Conservation (phyloP, 1,139 yeast genomes). For the Scheffersomyces lignicola region DNA sequence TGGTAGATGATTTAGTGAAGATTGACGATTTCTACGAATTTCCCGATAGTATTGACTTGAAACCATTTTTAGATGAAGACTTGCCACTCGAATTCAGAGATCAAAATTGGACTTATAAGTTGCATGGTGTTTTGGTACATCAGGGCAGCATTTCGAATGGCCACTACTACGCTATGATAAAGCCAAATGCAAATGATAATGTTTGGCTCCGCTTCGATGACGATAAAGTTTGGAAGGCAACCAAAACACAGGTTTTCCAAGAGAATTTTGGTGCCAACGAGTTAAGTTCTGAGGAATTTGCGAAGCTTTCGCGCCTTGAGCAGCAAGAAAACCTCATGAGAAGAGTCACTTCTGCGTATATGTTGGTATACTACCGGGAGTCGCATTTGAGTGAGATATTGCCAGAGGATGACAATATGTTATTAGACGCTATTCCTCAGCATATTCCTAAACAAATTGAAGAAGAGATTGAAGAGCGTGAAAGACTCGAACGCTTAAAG, state of each 20-base stretch:
- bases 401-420: slow-evolving; percentile 48
- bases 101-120: slow-evolving; percentile 72
- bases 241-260: slow-evolving; percentile 80
- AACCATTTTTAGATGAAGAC: slow-evolving; percentile 73
- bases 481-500: slow-evolving; percentile 56
- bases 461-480: slow-evolving; percentile 58
- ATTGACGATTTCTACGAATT: slow-evolving; percentile 91
- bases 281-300: slow-evolving; percentile 46
- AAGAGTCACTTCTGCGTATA: slow-evolving; percentile 91
- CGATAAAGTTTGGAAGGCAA: slow-evolving; percentile 87
- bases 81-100: slow-evolving; percentile 39
- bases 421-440: slow-evolving; percentile 55
- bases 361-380: slow-evolving; percentile 90
- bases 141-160: slow-evolving; percentile 96
- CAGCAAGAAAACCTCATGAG: slow-evolving; percentile 65
- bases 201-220: slow-evolving; percentile 94
- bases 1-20: slow-evolving; percentile 85
- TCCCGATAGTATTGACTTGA: slow-evolving; percentile 78
- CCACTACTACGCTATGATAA: slow-evolving; percentile 91
- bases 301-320: slow-evolving; percentile 54
- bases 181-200: slow-evolving; percentile 62
- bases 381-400: slow-evolving; percentile 57
- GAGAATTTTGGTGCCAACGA: slow-evolving; percentile 88
- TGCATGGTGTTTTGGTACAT: slow-evolving; percentile 94
- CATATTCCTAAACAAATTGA: slow-evolving; percentile 69